Conservation (phyloP, 805 yeast genomes). For the Sugiyamaella floridensis region DNA sequence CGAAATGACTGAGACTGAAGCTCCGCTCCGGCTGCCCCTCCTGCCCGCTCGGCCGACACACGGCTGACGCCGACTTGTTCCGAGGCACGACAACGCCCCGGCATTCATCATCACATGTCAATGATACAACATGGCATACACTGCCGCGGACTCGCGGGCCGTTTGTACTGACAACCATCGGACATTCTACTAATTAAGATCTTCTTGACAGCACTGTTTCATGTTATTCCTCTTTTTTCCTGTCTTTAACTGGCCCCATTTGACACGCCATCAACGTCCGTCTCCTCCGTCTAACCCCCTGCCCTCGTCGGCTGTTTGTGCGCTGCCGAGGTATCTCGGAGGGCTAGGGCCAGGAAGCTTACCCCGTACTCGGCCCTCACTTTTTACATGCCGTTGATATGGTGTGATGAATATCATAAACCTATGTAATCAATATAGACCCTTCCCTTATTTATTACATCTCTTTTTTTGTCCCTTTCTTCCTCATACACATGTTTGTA, state of each 20-base stretch:
- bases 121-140: too few species aligned
- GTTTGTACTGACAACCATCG: too few species aligned
- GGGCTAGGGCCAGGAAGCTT: neutral
- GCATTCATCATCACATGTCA: neutral
- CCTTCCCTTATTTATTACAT: too few species aligned
- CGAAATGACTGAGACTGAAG: too few species aligned
- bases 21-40: neutral
- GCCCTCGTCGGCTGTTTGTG: neutral
- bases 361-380: neutral
- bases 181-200: neutral
- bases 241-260: too few species aligned
- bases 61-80: neutral
- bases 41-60: neutral
- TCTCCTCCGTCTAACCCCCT: neutral
- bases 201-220: too few species aligned
- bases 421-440: too few species aligned
- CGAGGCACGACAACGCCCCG: neutral
- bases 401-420: too few species aligned
- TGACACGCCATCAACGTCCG: neutral
- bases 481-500: too few species aligned
- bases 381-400: too few species aligned
- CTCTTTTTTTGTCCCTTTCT: too few species aligned
- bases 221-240: too few species aligned
- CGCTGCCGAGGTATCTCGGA: neutral
- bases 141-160: neutral